A percentile compares a stretch with the other conserved stretches of the same genome.
Conservation (phyloP, 192 early-diverging fungal species). For the Obelidium mucronatum region DNA sequence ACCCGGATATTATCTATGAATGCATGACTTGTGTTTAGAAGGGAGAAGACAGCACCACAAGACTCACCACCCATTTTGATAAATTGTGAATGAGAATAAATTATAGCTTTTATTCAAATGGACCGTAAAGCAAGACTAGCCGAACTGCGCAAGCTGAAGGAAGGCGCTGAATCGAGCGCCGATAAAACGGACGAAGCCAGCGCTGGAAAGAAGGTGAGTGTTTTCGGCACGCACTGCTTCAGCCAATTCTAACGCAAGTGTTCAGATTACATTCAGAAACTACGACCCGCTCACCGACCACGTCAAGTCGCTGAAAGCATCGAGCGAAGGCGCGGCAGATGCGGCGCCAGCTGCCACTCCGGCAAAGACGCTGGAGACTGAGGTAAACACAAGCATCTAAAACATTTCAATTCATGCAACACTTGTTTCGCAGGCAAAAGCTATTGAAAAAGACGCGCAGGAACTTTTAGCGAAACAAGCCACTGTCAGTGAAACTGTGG, state of each 20-base stretch:
- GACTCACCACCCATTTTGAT: conserved; percentile 28
- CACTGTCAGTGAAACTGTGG: conserved; percentile 13
- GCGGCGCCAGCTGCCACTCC: background rate
- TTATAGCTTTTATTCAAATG: background rate
- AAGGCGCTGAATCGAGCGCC: conserved; percentile 1
- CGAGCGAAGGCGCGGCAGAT: too few relatives aligned
- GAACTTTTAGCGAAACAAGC: conserved; percentile 28
- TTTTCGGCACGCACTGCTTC: background rate
- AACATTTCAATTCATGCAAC: background rate
- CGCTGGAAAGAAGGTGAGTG: conserved; percentile 13
- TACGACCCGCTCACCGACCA: conserved; percentile 19
- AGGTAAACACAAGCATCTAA: background rate
- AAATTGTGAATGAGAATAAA: background rate
- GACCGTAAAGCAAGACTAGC: conserved; percentile 32
- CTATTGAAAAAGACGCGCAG: conserved; percentile 29
- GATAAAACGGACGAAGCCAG: conserved; percentile 6
- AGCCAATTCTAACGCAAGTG: background rate
- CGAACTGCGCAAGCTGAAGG: conserved; percentile 30
- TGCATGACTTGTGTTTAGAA: background rate
- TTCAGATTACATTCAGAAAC: conserved; percentile 25
- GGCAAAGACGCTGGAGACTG: conserved; percentile 13
- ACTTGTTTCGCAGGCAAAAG: conserved; percentile 9
- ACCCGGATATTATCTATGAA: conserved; percentile 88
- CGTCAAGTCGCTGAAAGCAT: conserved; percentile 8
- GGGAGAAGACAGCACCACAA: background rate